phyloP scores from a whole-genome alignment of 2,329 filamentous ascomycete species.

The Sporothrix phasma region DNA sequence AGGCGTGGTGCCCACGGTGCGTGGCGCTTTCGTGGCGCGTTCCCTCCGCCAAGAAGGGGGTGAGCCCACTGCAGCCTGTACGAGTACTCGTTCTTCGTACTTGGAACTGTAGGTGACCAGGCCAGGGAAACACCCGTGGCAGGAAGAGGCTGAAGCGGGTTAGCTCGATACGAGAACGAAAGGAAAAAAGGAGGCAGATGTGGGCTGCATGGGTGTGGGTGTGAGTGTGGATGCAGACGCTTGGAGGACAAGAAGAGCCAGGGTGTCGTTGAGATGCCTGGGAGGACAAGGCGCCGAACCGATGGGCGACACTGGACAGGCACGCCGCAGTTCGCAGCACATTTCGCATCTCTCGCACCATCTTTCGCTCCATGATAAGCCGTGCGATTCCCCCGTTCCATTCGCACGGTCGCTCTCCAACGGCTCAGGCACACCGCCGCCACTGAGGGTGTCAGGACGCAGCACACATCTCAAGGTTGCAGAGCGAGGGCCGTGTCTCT shows the following conservation, averaged over 20 bases:
- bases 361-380: too few species aligned
- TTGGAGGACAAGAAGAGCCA: slow-evolving; percentile 1
- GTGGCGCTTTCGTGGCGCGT: neutral
- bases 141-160: slow-evolving; percentile 5
- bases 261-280: neutral
- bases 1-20: neutral
- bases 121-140: neutral
- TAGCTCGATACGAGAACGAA: slow-evolving; percentile 2
- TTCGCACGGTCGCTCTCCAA: too few species aligned
- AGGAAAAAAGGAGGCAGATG: slow-evolving; percentile 3
- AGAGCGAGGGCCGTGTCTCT: neutral
- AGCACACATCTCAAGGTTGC: neutral
- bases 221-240: neutral
- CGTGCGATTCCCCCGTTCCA: too few species aligned
- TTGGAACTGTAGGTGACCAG: too few species aligned
- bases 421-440: neutral
- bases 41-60: neutral
- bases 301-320: neutral
- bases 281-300: slow-evolving; percentile 4
- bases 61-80: too few species aligned
- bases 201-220: neutral
- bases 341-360: too few species aligned
- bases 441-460: too few species aligned
- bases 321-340: neutral
- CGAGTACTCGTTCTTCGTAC: too few species aligned